Evolutionary conservation across 164 flowering plant species (phyloP).

Genomic region (Amborella trichopoda): DNA sequence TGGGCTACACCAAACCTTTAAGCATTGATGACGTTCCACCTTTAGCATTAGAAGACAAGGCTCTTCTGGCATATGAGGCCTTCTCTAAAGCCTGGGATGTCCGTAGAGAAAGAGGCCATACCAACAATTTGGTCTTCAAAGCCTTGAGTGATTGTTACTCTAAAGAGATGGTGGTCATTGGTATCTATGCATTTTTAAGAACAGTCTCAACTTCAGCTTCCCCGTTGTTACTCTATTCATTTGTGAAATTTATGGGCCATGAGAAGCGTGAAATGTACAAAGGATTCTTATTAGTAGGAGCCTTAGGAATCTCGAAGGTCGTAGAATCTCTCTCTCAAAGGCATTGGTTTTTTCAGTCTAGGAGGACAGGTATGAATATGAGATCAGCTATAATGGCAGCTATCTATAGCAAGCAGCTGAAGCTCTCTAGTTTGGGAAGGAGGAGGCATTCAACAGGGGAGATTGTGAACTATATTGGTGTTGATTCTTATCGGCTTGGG

Average conservation of each 20-base stretch:
- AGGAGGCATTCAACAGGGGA: slow-evolving; percentile 70
- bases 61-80: slow-evolving; percentile 32
- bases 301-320: slow-evolving; percentile 37
- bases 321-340: slow-evolving; percentile 62
- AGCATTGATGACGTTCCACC: slow-evolving; percentile 56
- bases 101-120: slow-evolving; percentile 8
- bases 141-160: slow-evolving; percentile 41
- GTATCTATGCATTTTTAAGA: slow-evolving; percentile 39
- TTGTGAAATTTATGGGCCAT: slow-evolving; percentile 35
- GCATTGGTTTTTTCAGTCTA: slow-evolving; percentile 47
- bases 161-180: slow-evolving; percentile 40
- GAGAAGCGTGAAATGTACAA: slow-evolving; percentile 12
- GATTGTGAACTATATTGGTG: slow-evolving; percentile 74
- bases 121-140: slow-evolving; percentile 21
- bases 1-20: slow-evolving; percentile 52
- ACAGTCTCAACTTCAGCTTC: slow-evolving; percentile 31
- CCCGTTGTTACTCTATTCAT: slow-evolving; percentile 54
- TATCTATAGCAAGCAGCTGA: slow-evolving; percentile 55
- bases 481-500: slow-evolving; percentile 83
- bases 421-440: slow-evolving; percentile 56
- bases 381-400: slow-evolving; percentile 78
- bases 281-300: slow-evolving; percentile 46
- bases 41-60: slow-evolving; percentile 48
- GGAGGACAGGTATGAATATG: slow-evolving; percentile 66
- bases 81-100: slow-evolving; percentile 35